A percentile compares a stretch with the other conserved stretches of the same genome.
These are phyloP conservation scores for Umbilicaria muhlenbergii DNA, from an alignment of 495 filamentous ascomycete genomes.

Conservation along the genomic window DNA sequence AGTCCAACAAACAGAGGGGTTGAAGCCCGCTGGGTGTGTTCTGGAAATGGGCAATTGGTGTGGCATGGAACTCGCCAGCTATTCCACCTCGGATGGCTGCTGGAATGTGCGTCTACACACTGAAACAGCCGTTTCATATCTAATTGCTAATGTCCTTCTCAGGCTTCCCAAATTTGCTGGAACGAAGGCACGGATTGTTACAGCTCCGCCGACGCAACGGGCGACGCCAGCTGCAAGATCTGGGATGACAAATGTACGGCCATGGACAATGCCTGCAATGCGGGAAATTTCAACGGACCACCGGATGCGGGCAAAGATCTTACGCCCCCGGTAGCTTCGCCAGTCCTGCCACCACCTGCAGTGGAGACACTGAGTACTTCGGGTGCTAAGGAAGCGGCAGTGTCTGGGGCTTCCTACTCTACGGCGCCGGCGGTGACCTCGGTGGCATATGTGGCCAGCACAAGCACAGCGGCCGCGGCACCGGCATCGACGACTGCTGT, in stretches of 20 bases:
- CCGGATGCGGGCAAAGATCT: conserved; percentile 35
- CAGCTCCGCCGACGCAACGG: conserved; percentile 37
- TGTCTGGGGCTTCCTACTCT: not conserved
- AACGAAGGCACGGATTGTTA: conserved; percentile 41
- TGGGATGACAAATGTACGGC: conserved; percentile 45
- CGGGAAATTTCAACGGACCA: conserved; percentile 37
- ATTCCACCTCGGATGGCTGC: conserved; percentile 39
- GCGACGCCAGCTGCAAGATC: conserved; percentile 35
- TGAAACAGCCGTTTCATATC: not conserved
- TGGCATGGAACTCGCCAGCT: conserved; percentile 37
- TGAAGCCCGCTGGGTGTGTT: conserved; percentile 36
- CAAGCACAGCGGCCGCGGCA: not conserved
- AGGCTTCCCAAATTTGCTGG: conserved; percentile 37
- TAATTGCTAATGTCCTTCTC: not conserved
- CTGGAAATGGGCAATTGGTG: conserved; percentile 61
- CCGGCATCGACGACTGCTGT: not conserved
- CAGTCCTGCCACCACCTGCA: not conserved
- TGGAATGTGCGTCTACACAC: conserved; percentile 23
- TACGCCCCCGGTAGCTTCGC: conserved; percentile 11
- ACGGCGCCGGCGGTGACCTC: not conserved
- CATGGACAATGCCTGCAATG: conserved; percentile 31
- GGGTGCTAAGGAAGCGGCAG: conserved; percentile 1
- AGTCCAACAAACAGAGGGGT: conserved; percentile 18
- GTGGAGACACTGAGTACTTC: conserved; percentile 1
- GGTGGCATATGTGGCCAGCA: not conserved